Percentiles rank a stretch among this genome's conserved stretches.
Evolutionary conservation across 208 protist genomes (phyloP).

Genomic region (Trypanosoma avium): DNA sequence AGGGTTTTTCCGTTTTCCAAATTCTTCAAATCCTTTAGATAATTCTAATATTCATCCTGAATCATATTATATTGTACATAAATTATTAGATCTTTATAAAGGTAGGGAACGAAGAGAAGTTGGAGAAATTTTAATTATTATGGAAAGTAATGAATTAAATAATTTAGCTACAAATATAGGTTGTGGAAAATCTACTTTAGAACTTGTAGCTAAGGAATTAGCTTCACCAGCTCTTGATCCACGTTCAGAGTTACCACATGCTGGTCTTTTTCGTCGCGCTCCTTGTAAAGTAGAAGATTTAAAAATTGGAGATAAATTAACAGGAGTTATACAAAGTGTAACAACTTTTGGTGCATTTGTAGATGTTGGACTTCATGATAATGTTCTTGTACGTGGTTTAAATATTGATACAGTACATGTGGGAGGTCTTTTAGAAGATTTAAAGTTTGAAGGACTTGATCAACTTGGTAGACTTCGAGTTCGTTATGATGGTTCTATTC

Average conservation of each 20-base stretch:
- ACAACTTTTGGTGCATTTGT: constrained; percentile 87
- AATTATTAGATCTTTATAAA: constrained; percentile 38
- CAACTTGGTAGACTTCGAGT: constrained; percentile 58
- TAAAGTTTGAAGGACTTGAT: constrained; percentile 46
- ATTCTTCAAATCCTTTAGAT: constrained; percentile 80
- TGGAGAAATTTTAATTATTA: constrained; percentile 25
- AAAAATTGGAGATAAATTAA: constrained; percentile 45
- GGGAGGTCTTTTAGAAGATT: constrained; percentile 44
- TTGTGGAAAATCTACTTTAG: constrained; percentile 67
- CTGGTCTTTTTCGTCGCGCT: constrained; percentile 64
- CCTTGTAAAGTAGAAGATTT: constrained; percentile 40
- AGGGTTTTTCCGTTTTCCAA: constrained; percentile 89
- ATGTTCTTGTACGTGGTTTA: constrained; percentile 56
- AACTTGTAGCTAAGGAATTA: constrained; percentile 58
- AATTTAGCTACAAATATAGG: constrained; percentile 27
- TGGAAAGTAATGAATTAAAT: constrained; percentile 20
- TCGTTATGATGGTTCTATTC: constrained; percentile 21
- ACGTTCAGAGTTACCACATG: constrained; percentile 63
- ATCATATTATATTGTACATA: constrained; percentile 60
- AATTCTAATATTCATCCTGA: constrained; percentile 86
- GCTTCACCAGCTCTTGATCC: constrained; percentile 69
- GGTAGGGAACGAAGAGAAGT: constrained; percentile 15
- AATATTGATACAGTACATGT: constrained; percentile 53
- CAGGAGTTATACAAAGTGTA: constrained; percentile 68
- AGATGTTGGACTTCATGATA: constrained; percentile 78